These are phyloP conservation scores for Hortiboletus campestris DNA, from an alignment of 768 basidiomycete genomes.

Conservation along the genomic window DNA sequence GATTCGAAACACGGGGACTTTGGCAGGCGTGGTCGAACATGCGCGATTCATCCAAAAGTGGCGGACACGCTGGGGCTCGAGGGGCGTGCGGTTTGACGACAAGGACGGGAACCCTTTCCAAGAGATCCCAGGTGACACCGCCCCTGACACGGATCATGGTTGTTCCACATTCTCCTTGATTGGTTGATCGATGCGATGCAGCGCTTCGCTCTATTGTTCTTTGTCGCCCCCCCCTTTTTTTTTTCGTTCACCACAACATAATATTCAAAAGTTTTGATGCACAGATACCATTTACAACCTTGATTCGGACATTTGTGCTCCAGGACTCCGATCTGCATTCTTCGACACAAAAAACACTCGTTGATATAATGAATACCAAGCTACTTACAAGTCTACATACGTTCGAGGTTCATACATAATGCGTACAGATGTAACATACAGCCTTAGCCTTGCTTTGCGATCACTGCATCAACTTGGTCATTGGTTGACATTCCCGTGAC, in stretches of 20 bases:
- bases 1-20: slow-evolving; percentile 40
- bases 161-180: neutral
- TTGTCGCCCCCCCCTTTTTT: neutral
- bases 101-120: slow-evolving; percentile 28
- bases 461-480: no score
- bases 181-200: neutral
- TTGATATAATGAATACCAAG: neutral
- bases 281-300: neutral
- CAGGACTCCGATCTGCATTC: neutral
- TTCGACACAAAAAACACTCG: neutral
- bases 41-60: slow-evolving; percentile 28
- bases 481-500: no score
- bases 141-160: neutral
- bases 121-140: neutral
- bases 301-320: neutral
- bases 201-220: neutral
- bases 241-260: neutral
- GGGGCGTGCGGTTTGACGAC: slow-evolving; percentile 33
- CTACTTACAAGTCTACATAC: neutral
- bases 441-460: no score
- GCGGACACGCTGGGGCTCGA: slow-evolving; percentile 27
- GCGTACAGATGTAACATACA: neutral
- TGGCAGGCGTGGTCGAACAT: slow-evolving; percentile 33
- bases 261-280: neutral
- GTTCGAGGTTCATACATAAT: neutral